phyloP scores from a whole-genome alignment of 768 basidiomycete species.

The Podaxis sp. region DNA sequence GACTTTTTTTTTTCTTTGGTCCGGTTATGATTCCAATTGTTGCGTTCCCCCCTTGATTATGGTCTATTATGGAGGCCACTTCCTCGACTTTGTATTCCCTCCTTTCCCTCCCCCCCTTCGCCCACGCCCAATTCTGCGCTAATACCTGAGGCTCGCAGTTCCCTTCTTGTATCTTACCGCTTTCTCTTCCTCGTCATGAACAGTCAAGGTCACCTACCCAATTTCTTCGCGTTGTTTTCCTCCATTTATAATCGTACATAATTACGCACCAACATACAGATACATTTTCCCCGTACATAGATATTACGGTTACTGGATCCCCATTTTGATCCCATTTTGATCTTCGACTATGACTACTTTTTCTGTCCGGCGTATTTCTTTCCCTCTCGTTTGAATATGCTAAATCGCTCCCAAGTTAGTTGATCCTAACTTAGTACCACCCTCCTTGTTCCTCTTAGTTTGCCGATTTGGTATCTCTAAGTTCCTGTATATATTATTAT shows the following conservation, averaged over 20 bases:
- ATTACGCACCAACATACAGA: neutral
- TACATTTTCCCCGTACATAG: neutral
- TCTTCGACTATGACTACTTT: neutral
- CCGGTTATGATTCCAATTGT: neutral
- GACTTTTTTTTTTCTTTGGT: neutral
- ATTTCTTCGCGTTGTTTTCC: neutral
- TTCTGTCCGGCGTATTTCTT: neutral
- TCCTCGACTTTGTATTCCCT: neutral
- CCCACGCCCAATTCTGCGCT: neutral
- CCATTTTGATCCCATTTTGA: neutral
- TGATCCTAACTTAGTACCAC: neutral
- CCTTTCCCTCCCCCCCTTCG: neutral
- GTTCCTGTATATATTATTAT: neutral
- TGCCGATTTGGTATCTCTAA: neutral
- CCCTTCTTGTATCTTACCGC: neutral
- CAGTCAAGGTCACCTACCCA: neutral
- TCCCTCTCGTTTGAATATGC: neutral
- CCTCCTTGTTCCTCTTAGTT: neutral
- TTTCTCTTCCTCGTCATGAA: neutral
- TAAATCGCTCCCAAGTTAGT: neutral
- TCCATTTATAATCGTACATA: neutral
- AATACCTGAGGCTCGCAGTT: neutral
- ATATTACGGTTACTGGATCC: neutral
- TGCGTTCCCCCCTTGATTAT: neutral
- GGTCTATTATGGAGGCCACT: neutral